A percentile compares a stretch with the other conserved stretches of the same genome.
Conservation (phyloP, 78 protist genomes). For the Dictyostelium capitatum region DNA sequence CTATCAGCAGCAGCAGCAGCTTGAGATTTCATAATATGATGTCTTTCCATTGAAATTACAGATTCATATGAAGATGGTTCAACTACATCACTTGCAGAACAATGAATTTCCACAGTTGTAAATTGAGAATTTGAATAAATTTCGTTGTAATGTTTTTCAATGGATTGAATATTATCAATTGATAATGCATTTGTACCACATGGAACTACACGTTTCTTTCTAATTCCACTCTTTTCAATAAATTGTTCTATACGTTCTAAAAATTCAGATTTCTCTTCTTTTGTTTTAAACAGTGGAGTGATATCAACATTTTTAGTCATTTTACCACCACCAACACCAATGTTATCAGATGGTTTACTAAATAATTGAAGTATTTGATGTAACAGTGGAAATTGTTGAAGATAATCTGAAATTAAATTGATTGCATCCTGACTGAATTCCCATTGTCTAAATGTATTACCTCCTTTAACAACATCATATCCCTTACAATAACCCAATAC, state of each 20-base stretch:
- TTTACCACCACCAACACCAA: not conserved
- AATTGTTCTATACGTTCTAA: constrained; percentile 2
- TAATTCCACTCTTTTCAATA: constrained; percentile 17
- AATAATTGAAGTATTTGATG: constrained; percentile 1
- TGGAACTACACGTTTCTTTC: constrained; percentile 50
- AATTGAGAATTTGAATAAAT: not conserved
- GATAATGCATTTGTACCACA: constrained; percentile 36
- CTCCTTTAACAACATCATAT: constrained; percentile 15
- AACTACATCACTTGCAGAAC: not conserved
- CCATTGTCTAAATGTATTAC: constrained; percentile 13
- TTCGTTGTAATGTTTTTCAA: not conserved
- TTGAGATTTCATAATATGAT: constrained; percentile 9
- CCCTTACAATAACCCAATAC: constrained; percentile 63
- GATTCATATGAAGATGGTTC: constrained; percentile 71
- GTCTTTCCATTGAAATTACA: constrained; percentile 50
- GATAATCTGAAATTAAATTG: constrained; percentile 28
- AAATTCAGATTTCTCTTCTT: constrained; percentile 10
- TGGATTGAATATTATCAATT: constrained; percentile 12
- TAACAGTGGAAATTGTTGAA: constrained; percentile 35
- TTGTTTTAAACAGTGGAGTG: constrained; percentile 14
- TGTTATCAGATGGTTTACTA: not conserved
- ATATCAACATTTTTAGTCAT: constrained; percentile 12
- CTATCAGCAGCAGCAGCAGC: not conserved
- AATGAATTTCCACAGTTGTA: not conserved
- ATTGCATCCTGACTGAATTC: constrained; percentile 44